Base-by-base conservation (phyloP, 2,329 filamentous ascomycete genomes). In the Gnomoniopsis smithogilvyi region DNA sequence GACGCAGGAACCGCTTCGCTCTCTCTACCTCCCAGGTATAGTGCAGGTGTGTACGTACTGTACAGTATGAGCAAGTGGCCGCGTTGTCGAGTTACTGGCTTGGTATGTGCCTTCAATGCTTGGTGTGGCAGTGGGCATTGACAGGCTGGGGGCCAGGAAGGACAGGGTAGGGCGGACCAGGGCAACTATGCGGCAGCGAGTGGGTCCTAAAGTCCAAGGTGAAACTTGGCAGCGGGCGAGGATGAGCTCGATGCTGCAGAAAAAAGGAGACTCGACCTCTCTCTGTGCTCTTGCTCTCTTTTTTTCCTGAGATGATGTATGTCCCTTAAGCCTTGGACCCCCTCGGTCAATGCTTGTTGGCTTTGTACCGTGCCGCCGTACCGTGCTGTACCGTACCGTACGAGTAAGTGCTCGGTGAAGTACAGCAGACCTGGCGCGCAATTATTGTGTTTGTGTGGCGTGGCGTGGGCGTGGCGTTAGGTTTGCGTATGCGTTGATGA, bases 151-250 rank as follows among this genome's bases (percentile, higher is more conserved):
- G 55, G 57, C 51, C 51, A 30, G 43, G 22, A n/a, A 45, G 43
- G 43, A 54, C 19, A 41, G 43, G 17, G 43, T 19, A n/a, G 43
- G 43, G 43, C 43, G 8, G 43, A 6, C 15, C 43, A 45, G 43
- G 43, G 17, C 43, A 19, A 19, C 17, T 19, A 45, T 41, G 36
- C 43, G 43, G 43, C 43, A 45, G n/a, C 6, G 19, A 19, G 43
- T 45, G 43, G 43, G 43, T 45, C 43, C 17, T 21, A 53, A 19
- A n/a, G 43, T 45, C 43, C 17, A 45, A 56, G 56, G 51, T 47
- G 60, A 60, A 62, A 62, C 60, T 62, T 62, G 60, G 60, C 60
- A 62, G 60, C 56, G 51, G 58, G 41, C 46, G 51, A 41, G 22
- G 14, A 30, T 19, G 47, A 30, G 12, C 17, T 34, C n/a, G 24